Evolutionary conservation across 2,329 filamentous ascomycete species (phyloP).

Genomic region (Zarea fungicola): DNA sequence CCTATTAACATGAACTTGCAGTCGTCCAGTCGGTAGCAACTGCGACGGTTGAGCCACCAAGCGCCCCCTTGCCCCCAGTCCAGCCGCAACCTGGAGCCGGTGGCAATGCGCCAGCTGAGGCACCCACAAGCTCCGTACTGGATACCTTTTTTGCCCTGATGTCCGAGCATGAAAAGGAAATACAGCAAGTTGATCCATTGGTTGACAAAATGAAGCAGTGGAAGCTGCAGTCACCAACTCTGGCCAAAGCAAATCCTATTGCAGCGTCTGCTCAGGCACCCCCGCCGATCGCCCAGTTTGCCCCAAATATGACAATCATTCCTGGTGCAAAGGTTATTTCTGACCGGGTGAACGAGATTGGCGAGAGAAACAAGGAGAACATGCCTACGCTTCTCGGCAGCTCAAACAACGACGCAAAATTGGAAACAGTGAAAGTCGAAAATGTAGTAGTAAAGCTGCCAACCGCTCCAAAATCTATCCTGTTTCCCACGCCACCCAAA

Average conservation of each 20-base stretch:
- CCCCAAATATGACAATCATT: too few species aligned
- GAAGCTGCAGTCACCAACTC: not conserved
- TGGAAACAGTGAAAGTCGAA: too few species aligned
- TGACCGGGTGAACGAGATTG: too few species aligned
- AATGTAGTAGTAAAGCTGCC: too few species aligned
- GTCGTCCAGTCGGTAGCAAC: not conserved
- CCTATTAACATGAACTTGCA: not conserved
- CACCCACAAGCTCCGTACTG: not conserved
- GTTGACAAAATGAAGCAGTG: conserved; percentile 3
- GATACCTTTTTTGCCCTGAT: not conserved
- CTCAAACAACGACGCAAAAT: too few species aligned
- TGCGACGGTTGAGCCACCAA: not conserved
- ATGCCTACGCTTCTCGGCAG: too few species aligned
- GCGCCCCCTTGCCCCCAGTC: not conserved
- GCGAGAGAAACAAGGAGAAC: too few species aligned
- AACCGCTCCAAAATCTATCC: too few species aligned
- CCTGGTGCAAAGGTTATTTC: too few species aligned
- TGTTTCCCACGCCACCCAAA: too few species aligned
- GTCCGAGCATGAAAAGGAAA: not conserved
- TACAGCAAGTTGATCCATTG: conserved; percentile 1
- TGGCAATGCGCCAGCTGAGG: not conserved
- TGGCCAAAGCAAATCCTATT: not conserved
- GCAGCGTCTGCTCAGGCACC: not conserved
- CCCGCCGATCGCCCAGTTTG: not conserved
- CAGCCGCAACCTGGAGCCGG: not conserved